Evolutionary conservation across 1,139 yeast genomes (phyloP), one percentile per base, ranked within the genome.

Genomic region (Maudiozyma humilis): DNA sequence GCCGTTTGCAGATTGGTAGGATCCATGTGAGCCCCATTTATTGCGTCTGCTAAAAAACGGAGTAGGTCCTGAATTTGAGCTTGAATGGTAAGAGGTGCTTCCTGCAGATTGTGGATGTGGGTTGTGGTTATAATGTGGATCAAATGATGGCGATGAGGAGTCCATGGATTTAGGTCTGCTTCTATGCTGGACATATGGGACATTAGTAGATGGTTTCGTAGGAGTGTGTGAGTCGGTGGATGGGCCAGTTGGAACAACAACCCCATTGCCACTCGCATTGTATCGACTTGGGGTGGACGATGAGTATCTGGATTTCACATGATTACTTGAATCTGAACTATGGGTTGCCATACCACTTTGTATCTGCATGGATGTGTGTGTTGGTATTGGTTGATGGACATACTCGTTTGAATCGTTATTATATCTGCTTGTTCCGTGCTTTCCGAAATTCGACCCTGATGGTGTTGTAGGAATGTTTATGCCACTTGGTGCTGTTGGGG

Each of bases 141-240:
- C 47, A 12, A 33, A 12, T 12, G 19, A 27, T 14, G 39, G 13
- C 25, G 48, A 36, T 14, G 39, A n/a, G 25, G 48, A 36, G 8
- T 52, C 59, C 42, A 45, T 37, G 1, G 54, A 44, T 36, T 54
- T 46, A 25, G 56, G 59, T 32, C 58, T 49, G 20, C 40, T 44
- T 14, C 54, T 45, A 33, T 38, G 20, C 7, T 34, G n/a, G 29
- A 14, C 15, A 30, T 15, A 36, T 40, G 27, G 27, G 27, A 10
- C 10, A 7, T 33, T 13, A 17, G 13, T 2, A 10, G 36, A 5
- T 10, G 36, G 12, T 19, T n/a, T 12, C 2, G 25, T 7, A 14
- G 38, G 35, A 14, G 31, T 29, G 2, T 30, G 15, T 3, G 23
- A 3, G 19, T 18, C 19, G 16, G 14, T 15, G 10, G 10, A 32